phyloP scores from a whole-genome alignment of 768 basidiomycete species.

The Lactarius evosmus region DNA sequence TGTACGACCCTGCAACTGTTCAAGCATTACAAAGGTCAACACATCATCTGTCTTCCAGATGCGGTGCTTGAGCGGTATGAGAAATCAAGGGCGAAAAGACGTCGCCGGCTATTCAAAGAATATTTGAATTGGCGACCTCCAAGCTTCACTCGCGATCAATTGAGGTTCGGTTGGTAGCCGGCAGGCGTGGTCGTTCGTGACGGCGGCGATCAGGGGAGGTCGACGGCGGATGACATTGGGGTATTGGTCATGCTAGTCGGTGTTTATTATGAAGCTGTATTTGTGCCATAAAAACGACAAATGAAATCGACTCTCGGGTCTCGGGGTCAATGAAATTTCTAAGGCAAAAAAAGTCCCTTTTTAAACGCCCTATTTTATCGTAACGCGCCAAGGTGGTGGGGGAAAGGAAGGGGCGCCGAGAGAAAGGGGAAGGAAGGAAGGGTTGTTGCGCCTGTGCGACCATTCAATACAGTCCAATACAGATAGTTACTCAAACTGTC shows the following conservation, averaged over 20 bases:
- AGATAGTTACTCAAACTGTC: neutral
- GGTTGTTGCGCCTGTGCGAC: too few species aligned
- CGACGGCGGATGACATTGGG: neutral
- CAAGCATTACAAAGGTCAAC: constrained; percentile 93
- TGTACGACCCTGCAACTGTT: constrained; percentile 93
- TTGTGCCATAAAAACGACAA: constrained; percentile 13
- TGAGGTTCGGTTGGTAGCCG: constrained; percentile 60
- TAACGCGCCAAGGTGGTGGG: neutral
- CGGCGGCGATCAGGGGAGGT: constrained; percentile 13
- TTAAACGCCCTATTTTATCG: neutral
- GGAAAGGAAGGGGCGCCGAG: too few species aligned
- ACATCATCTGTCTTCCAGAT: constrained; percentile 90
- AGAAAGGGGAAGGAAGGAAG: neutral
- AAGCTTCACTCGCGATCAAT: constrained; percentile 84
- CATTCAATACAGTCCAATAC: neutral
- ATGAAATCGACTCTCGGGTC: neutral
- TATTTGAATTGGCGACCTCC: constrained; percentile 93
- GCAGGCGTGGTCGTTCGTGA: constrained; percentile 23
- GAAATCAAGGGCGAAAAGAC: constrained; percentile 74
- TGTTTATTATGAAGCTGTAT: constrained; percentile 14
- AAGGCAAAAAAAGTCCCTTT: neutral
- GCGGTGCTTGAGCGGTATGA: constrained; percentile 88
- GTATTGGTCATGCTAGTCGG: neutral
- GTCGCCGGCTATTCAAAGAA: constrained; percentile 75
- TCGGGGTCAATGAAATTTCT: too few species aligned